A percentile compares a stretch with the other conserved stretches of the same genome.
Conservation (phyloP, 1,284 basidiomycete species). For the Hortiboletus rubellus region DNA sequence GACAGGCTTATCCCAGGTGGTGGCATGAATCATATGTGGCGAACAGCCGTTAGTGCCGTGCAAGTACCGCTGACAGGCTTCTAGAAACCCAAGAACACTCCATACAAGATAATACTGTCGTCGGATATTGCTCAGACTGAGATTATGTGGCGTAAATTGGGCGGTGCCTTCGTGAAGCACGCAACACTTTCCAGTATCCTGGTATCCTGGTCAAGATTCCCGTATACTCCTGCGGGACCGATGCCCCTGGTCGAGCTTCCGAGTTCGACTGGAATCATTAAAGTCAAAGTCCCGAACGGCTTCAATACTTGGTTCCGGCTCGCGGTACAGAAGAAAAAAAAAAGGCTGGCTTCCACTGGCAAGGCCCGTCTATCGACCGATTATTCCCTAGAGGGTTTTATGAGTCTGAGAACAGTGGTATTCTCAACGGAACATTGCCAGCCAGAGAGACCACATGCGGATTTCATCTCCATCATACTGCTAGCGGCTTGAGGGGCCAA, state of each 20-base stretch:
- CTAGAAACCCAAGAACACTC: neutral
- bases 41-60: neutral
- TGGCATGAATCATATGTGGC: neutral
- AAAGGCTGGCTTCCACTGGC: neutral
- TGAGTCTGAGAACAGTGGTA: slow-evolving; percentile 14
- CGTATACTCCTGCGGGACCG: slow-evolving; percentile 11
- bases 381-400: slow-evolving; percentile 1
- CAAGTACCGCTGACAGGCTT: slow-evolving; percentile 1
- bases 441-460: neutral
- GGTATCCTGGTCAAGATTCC: neutral
- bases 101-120: slow-evolving; percentile 4
- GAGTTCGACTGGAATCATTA: neutral
- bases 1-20: neutral
- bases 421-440: slow-evolving; percentile 3
- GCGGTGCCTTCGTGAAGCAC: neutral
- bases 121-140: slow-evolving; percentile 6
- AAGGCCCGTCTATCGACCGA: neutral
- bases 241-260: neutral
- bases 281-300: neutral
- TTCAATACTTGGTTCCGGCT: neutral
- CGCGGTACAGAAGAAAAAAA: neutral
- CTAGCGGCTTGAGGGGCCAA: neutral
- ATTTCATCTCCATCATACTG: slow-evolving; percentile 7
- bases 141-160: slow-evolving; percentile 8
- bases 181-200: no score